Conservation (phyloP, 148 eudicot genomes). For the Linanthus parryae region DNA sequence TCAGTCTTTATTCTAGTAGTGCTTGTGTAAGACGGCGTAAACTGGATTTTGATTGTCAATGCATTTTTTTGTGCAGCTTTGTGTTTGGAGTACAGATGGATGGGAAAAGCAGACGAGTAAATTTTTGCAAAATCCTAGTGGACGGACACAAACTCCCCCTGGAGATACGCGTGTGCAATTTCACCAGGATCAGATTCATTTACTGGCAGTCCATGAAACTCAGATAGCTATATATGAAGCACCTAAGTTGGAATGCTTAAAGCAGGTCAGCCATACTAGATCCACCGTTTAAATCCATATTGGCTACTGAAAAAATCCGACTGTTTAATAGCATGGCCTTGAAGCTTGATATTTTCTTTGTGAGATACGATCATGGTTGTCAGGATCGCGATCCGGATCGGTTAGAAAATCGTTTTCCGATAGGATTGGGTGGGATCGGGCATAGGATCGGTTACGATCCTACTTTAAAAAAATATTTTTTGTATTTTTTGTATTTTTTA, state of each 20-base stretch:
- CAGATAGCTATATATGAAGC: conserved; percentile 37
- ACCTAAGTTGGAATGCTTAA: conserved; percentile 21
- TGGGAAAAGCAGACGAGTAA: conserved; percentile 31
- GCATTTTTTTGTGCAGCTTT: conserved; percentile 17
- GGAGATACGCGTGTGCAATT: conserved; percentile 28
- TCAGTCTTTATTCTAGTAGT: not conserved
- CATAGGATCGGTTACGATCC: too few relatives aligned
- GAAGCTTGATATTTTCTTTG: too few relatives aligned
- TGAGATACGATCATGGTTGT: too few relatives aligned
- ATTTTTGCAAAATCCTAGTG: conserved; percentile 25
- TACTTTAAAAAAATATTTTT: too few relatives aligned
- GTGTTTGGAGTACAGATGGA: conserved; percentile 39
- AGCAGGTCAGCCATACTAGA: conserved; percentile 20
- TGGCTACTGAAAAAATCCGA: not conserved
- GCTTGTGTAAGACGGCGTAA: not conserved
- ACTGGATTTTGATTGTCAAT: conserved; percentile 2
- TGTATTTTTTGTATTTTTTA: too few relatives aligned
- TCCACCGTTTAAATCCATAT: not conserved
- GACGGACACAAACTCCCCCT: conserved; percentile 13
- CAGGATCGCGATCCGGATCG: too few relatives aligned
- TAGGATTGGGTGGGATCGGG: too few relatives aligned
- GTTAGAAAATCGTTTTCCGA: too few relatives aligned
- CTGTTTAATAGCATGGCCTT: too few relatives aligned
- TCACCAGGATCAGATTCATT: conserved; percentile 29
- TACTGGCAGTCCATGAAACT: conserved; percentile 17